A percentile compares a stretch with the other conserved stretches of the same genome.
phyloP scores from a whole-genome alignment of 1,284 basidiomycete genomes.

The Xerocomus nothofagi region DNA sequence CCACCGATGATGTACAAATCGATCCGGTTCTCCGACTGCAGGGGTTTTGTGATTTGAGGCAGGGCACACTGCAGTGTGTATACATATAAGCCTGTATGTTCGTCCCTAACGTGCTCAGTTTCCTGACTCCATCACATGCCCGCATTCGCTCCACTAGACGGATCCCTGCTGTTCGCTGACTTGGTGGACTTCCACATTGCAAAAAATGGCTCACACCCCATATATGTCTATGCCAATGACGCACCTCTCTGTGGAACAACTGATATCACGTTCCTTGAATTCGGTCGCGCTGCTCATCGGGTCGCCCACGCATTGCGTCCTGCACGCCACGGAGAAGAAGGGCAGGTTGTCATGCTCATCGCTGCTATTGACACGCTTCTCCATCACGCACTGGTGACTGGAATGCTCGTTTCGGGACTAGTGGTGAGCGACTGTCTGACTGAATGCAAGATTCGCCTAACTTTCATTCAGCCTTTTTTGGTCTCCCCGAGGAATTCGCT shows the following conservation, averaged over 20 bases:
- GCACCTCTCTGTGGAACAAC: not conserved
- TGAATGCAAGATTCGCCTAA: not conserved
- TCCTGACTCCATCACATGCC: not conserved
- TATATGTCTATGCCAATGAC: slow-evolving; percentile 7
- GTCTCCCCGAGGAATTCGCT: slow-evolving; percentile 9
- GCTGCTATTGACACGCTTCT: slow-evolving; percentile 7
- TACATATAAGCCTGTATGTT: not conserved
- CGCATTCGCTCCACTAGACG: slow-evolving; percentile 2
- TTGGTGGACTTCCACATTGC: slow-evolving; percentile 9
- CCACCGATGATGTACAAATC: too few relatives aligned
- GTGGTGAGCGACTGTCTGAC: not conserved
- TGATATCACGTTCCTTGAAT: slow-evolving; percentile 11
- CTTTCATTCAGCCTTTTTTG: slow-evolving; percentile 3
- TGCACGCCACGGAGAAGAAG: slow-evolving; percentile 3
- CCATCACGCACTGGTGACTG: slow-evolving; percentile 1
- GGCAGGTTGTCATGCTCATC: slow-evolving; percentile 10
- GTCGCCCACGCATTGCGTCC: slow-evolving; percentile 8
- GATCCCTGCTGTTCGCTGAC: slow-evolving; percentile 9
- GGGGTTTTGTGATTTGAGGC: not conserved
- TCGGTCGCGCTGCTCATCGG: slow-evolving; percentile 11
- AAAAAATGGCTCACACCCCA: not conserved
- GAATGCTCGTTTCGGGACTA: slow-evolving; percentile 6
- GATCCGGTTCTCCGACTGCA: too few relatives aligned
- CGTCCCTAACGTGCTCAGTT: not conserved
- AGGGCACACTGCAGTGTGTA: not conserved